Evolutionary conservation across 1,139 yeast species (phyloP), one percentile per base, ranked within the genome.

Genomic region (Meyerozyma elateridarum): DNA sequence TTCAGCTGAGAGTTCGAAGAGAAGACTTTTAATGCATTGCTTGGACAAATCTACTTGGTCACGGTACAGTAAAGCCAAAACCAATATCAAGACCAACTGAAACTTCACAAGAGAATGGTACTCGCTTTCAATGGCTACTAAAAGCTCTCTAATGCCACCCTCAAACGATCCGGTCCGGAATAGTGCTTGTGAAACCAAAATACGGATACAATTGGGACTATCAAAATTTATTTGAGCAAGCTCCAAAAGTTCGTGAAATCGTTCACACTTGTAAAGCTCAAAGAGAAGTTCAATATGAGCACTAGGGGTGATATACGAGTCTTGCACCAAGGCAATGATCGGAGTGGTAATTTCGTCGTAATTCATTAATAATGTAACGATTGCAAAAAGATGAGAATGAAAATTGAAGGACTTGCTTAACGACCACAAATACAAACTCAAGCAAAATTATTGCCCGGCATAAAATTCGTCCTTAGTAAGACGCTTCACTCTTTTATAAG

Each of bases 401-500:
- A 24, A 15, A 5, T 13, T 4, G 15, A 11, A 5, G 18, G 20
- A 7, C 7, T 19, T 8, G 14, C 18, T 17, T 24, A 14, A 8
- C 8, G 9, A 9, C 8, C 27, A 24, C 27, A 24, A 24, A 24
- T 18, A 14, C 18, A 22, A 13, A 13, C 14, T 9, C 15, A 24
- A n/a, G n/a, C n/a, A n/a, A n/a, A n/a, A n/a, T n/a, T n/a, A n/a
- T 24, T 24, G 14, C 18, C 8, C 14, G 12, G 21, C 30, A 18
- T 27, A 38, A 20, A 36, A 42, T 15, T 31, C 40, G 6, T 33
- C 45, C 27, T 45, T 42, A 7, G 45, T 43, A 9, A 57, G 34
- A 2, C 26, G 25, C 3, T 44, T 37, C 12, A 64, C 42, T 31
- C 64, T 44, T 31, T 54, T 59, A 9, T 49, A 45, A 2, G 61